Conservation (phyloP, 202 grass and related monocot species). For the Miscanthus sacchariflorus region DNA sequence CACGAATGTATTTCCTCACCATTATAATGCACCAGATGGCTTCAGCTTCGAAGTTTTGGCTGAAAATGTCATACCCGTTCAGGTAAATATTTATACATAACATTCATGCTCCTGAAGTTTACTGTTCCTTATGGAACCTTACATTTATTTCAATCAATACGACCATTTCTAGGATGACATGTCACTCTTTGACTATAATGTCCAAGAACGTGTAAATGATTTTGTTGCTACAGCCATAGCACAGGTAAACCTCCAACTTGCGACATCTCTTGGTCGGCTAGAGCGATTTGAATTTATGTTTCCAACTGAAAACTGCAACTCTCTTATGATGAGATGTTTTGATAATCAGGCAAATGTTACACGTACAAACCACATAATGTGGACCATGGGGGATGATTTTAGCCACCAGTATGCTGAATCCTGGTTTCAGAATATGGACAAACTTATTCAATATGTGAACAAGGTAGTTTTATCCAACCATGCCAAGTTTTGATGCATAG, state of each 20-base stretch:
- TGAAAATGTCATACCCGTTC: constrained; percentile 69
- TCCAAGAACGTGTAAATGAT: constrained; percentile 84
- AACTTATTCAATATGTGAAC: constrained; percentile 86
- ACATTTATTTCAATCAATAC: constrained; percentile 23
- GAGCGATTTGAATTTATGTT: constrained; percentile 14
- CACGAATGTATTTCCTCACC: constrained; percentile 84
- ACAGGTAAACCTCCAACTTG: constrained; percentile 61
- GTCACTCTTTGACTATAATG: constrained; percentile 82
- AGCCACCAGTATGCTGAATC: constrained; percentile 94
- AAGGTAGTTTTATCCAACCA: constrained; percentile 54
- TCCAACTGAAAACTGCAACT: constrained; percentile 41
- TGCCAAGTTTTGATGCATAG: background rate
- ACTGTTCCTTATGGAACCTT: constrained; percentile 2
- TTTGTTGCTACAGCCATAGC: constrained; percentile 79
- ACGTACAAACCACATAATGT: constrained; percentile 93
- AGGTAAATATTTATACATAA: constrained; percentile 54
- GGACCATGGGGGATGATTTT: constrained; percentile 99
- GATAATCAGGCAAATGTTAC: constrained; percentile 78
- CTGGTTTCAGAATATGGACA: constrained; percentile 96
- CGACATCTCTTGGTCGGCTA: background rate
- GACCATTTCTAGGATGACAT: constrained; percentile 63
- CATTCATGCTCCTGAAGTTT: background rate
- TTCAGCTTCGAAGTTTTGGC: constrained; percentile 79
- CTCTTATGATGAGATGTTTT: constrained; percentile 26
- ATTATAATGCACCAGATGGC: constrained; percentile 83